A percentile compares a stretch with the other conserved stretches of the same genome.
These are phyloP conservation scores for Protomyces inundatus DNA, from an alignment of 1,139 yeast species.

Conservation along the genomic window DNA sequence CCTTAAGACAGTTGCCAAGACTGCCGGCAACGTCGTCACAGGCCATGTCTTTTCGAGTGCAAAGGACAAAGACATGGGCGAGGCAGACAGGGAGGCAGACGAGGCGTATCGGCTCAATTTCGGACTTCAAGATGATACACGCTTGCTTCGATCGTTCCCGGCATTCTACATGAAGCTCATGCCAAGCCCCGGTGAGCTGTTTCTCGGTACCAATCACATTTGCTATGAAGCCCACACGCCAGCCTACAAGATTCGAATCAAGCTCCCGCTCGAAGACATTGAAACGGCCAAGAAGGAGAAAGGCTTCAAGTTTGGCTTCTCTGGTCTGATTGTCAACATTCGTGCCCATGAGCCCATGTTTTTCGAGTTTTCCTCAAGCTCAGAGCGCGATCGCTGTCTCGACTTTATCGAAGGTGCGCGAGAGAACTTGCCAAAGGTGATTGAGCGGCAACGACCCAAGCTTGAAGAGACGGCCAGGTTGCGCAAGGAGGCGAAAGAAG, in stretches of 20 bases:
- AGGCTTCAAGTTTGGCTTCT: conserved; percentile 61
- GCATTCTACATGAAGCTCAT: conserved; percentile 64
- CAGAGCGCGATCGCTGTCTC: conserved; percentile 69
- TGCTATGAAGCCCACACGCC: conserved; percentile 79
- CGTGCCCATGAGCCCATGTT: conserved; percentile 71
- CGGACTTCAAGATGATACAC: conserved; percentile 51
- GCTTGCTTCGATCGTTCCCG: conserved; percentile 62
- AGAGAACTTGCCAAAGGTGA: not conserved
- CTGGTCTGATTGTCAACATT: conserved; percentile 62
- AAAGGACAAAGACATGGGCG: not conserved
- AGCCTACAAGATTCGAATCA: conserved; percentile 73
- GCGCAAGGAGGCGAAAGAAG: conserved; percentile 34
- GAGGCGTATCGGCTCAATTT: conserved; percentile 59
- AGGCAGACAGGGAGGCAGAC: not conserved
- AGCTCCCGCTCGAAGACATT: conserved; percentile 68
- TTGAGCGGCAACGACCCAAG: not conserved
- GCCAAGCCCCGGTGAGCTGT: conserved; percentile 78
- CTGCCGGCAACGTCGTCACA: not conserved
- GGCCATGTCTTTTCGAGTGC: not conserved
- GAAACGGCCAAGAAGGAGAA: conserved; percentile 62
- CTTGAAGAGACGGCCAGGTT: not conserved
- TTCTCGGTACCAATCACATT: conserved; percentile 58
- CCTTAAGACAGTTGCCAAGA: not conserved
- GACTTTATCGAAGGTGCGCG: conserved; percentile 25
- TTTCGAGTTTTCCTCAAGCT: conserved; percentile 65